These are phyloP conservation scores for Trichoderma lentiforme DNA, from an alignment of 2,329 filamentous ascomycete species.

Conservation along the genomic window DNA sequence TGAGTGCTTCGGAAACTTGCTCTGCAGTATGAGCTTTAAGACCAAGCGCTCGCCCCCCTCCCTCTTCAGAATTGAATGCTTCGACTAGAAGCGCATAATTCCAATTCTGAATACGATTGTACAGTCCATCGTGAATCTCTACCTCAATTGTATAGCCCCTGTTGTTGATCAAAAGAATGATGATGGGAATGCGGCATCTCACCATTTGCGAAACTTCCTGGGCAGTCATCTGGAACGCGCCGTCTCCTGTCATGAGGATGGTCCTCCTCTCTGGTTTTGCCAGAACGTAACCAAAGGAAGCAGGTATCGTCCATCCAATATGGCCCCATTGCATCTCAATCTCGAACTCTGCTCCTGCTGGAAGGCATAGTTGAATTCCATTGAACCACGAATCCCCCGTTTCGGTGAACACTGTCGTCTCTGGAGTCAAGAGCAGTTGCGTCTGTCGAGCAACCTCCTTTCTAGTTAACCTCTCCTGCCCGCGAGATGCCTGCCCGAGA, in stretches of 20 bases:
- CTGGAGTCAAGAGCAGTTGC: not conserved
- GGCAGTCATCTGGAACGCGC: slow-evolving; percentile 20
- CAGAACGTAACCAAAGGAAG: slow-evolving; percentile 12
- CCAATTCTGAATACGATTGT: not conserved
- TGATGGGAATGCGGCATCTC: slow-evolving; percentile 15
- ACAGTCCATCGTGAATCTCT: not conserved
- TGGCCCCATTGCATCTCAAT: slow-evolving; percentile 21
- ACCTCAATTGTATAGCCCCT: not conserved
- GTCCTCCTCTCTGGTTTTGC: not conserved
- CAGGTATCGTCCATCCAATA: slow-evolving; percentile 19
- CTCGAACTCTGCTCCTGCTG: slow-evolving; percentile 16
- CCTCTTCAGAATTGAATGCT: not conserved
- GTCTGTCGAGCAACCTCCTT: not conserved
- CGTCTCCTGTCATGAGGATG: slow-evolving; percentile 19
- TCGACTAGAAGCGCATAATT: not conserved
- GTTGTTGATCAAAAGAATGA: slow-evolving; percentile 19
- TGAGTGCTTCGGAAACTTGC: not conserved
- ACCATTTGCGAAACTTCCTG: slow-evolving; percentile 22
- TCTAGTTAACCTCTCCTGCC: not conserved
- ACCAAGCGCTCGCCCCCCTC: not conserved
- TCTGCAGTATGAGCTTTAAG: not conserved
- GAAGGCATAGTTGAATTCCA: slow-evolving; percentile 16
- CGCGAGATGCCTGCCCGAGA: not conserved
- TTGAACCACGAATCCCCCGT: slow-evolving; percentile 7
- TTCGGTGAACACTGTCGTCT: not conserved